Evolutionary conservation across 2,329 filamentous ascomycete species (phyloP).

Genomic region (Fusarium coicis): DNA sequence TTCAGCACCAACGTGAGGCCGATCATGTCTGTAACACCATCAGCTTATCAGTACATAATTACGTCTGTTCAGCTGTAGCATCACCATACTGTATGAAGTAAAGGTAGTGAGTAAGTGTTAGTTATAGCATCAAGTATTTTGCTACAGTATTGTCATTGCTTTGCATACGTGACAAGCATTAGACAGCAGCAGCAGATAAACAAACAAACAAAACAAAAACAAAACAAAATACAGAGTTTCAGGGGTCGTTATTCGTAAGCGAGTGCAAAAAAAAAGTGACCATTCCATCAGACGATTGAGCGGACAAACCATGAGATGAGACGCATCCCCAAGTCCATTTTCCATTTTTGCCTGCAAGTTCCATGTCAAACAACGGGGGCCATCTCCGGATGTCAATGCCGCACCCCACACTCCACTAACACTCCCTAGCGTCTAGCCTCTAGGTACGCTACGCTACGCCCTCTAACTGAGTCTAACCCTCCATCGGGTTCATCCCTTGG

Average conservation of each 20-base stretch:
- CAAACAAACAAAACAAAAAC: not conserved
- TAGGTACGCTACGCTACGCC: not conserved
- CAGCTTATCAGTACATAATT: not conserved
- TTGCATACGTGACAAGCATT: not conserved
- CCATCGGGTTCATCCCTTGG: not conserved
- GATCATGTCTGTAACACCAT: conserved; percentile 15
- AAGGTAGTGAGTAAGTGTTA: not conserved
- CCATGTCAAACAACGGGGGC: conserved; percentile 24
- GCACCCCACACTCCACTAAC: conserved; percentile 31
- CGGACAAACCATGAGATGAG: conserved; percentile 22
- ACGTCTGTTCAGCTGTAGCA: not conserved
- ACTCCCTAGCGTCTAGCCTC: not conserved
- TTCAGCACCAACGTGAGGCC: conserved; percentile 31
- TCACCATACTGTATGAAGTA: not conserved
- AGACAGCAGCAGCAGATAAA: conserved; percentile 12
- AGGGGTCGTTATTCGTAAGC: not conserved
- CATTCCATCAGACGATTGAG: conserved; percentile 33
- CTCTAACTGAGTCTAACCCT: not conserved
- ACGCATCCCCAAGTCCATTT: conserved; percentile 8
- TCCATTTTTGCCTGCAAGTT: not conserved
- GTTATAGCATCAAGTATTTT: not conserved
- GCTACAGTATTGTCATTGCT: not conserved
- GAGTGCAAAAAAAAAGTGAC: not conserved
- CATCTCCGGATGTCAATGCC: conserved; percentile 38
- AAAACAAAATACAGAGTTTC: not conserved